Evolutionary conservation across 495 filamentous ascomycete genomes (phyloP), one percentile per base, ranked within the genome.

Genomic region (Chaetomium cochliodes): DNA sequence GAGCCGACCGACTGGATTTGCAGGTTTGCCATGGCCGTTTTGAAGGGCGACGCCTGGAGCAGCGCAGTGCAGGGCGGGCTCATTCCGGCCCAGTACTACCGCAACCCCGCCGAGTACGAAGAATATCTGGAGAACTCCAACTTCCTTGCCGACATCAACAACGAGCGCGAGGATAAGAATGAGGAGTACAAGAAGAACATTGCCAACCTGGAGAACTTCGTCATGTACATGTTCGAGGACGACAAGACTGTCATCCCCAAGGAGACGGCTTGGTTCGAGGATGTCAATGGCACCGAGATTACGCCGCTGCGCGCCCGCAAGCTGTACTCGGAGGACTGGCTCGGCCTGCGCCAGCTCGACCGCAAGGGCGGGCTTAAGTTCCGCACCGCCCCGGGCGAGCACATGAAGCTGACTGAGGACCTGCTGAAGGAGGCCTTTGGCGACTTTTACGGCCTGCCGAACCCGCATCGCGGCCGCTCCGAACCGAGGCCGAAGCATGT

Each of bases 61-160:
- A 73, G 78, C 18, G 87, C 87, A 62, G 88, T 92, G 22, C 94
- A 98, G 81, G 78, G 77, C 56, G 83, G 80, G 28, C 79, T 98
- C 7, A 91, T 98, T 6, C 94, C 94, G 0, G 96, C 96, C 58
- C 94, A 99, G 78, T 99, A 99, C 76, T 98, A 88, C 80, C 87
- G 93, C 26, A 85, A 94, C 69, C 87, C 88, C 0, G 79, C 76
- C 2, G 84, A 92, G 65, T 75, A 91, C 61, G 88, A 88, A 5
- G 71, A 76, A 39, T 98, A 97, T 73, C 81, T 97, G 20, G 87
- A 90, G 70, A 66, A 88, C 73, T 94, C 91, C 72, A 96, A 93
- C 71, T 97, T 93, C 75, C 81, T 99, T n/a, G 94, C 93, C n/a
- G 93, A 98, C 75, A 88, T 98, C 76, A 99, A 99, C 77, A 97